Base-by-base conservation (phyloP, 495 filamentous ascomycete genomes). In the Astrothelium subdiscretum region DNA sequence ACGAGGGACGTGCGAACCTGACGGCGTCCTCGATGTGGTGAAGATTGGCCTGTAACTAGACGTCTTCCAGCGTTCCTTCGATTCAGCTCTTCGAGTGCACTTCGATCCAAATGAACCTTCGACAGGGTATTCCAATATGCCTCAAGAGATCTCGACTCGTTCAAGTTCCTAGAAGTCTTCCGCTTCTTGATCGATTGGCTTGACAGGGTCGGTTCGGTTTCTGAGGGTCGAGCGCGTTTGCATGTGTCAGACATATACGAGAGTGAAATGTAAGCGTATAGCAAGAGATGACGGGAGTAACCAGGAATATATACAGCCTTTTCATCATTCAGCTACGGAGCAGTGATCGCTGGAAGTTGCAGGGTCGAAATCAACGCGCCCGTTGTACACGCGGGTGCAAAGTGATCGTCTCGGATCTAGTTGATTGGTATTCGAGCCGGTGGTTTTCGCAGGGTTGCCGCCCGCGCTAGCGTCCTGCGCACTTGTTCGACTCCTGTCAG, bases 71-170 rank as follows among this genome's bases (percentile, higher is more conserved):
- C 27, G 48, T 62, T 65, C 58, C 31, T 62, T 31, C 59, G 22
- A 29, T 62, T 48, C 12, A 65, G 48, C 59, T 54, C 59, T 24
- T 31, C 52, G 26, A 65, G 42, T 24, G 59, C 38, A 31, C 40
- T 40, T 20, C 27, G n/a, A 35, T 24, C 57, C 40, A 65, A 48
- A 32, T 29, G 52, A 24, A 62, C 31, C 24, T 22, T 52, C n/a
- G 63, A 65, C 38, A 62, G 52, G 27, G 59, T 65, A 31, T 65
- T 52, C 32, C 32, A 62, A 48, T 15, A 22, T 48, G 43, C 43
- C n/a, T 15, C 43, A 5, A 5, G n/a, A 5, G 12, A 15, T 15
- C 5, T 15, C 13, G 5, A 22, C 13, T 48, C 43, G 20, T 5
- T 15, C 20, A 18, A 5, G 43, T 12, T 10, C 11, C 12, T 48